Conservation (phyloP, 129 eudicot species). For the Helichrysum umbraculigerum region DNA sequence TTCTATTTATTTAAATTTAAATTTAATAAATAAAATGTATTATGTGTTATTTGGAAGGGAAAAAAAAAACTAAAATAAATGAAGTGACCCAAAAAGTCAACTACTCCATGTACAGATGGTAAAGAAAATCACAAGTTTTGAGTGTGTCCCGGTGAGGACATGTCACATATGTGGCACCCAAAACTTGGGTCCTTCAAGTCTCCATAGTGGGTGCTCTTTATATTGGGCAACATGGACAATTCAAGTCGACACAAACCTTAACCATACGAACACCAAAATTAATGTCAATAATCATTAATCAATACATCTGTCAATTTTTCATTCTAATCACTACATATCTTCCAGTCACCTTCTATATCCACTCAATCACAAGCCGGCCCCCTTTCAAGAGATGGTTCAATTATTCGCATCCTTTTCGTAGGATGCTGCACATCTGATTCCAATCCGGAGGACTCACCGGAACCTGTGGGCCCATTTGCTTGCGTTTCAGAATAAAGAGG, state of each 20-base stretch:
- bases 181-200: no score
- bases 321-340: constrained; percentile 21
- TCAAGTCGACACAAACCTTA: neutral
- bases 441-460: constrained; percentile 24
- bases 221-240: no score
- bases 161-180: no score
- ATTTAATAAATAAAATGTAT: no score
- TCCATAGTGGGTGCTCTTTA: no score
- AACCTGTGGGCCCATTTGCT: constrained; percentile 9
- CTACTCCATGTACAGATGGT: no score
- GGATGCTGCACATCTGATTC: constrained; percentile 39
- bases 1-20: no score
- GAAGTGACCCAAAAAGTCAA: no score
- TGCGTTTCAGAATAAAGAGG: constrained; percentile 13
- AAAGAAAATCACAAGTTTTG: no score
- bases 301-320: neutral
- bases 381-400: constrained; percentile 32
- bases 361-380: constrained; percentile 23
- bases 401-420: constrained; percentile 42
- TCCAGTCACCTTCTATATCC: constrained; percentile 10
- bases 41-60: no score
- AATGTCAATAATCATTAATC: neutral
- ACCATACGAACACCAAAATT: neutral
- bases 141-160: no score
- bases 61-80: no score